Evolutionary conservation across 768 basidiomycete species (phyloP).

Genomic region (Lactarius trivialis): DNA sequence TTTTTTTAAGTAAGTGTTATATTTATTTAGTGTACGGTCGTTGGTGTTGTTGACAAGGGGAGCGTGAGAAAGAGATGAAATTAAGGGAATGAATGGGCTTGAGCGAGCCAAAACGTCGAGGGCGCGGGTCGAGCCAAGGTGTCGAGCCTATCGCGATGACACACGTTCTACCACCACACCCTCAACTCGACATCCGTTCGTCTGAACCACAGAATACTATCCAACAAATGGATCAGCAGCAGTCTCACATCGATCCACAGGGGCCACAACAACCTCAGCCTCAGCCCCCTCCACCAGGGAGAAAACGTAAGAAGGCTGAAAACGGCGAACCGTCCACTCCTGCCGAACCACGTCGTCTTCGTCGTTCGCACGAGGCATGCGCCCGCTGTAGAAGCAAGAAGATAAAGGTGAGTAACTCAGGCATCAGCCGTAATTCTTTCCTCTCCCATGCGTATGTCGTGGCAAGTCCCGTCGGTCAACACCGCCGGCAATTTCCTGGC

Average conservation of each 20-base stretch:
- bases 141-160: conserved; percentile 33
- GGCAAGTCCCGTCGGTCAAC: conserved; percentile 43
- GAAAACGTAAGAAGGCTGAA: conserved; percentile 56
- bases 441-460: conserved; percentile 20
- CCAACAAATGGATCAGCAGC: conserved; percentile 54
- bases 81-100: conserved; percentile 7
- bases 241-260: conserved; percentile 38
- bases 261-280: conserved; percentile 38
- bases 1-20: neutral
- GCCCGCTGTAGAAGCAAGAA: conserved; percentile 92
- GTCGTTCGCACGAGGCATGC: conserved; percentile 88
- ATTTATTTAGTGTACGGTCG: neutral
- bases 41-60: neutral
- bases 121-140: conserved; percentile 10
- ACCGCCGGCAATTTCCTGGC: conserved; percentile 81
- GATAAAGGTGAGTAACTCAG: conserved; percentile 72
- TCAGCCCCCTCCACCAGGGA: conserved; percentile 31
- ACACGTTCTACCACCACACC: conserved; percentile 43
- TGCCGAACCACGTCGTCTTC: conserved; percentile 71
- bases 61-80: conserved; percentile 18
- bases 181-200: conserved; percentile 37
- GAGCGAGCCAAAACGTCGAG: conserved; percentile 19
- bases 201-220: conserved; percentile 55
- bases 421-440: conserved; percentile 34
- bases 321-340: conserved; percentile 49